Conservation (phyloP, 108 stramenopile genomes). For the Nitzschia palea region DNA sequence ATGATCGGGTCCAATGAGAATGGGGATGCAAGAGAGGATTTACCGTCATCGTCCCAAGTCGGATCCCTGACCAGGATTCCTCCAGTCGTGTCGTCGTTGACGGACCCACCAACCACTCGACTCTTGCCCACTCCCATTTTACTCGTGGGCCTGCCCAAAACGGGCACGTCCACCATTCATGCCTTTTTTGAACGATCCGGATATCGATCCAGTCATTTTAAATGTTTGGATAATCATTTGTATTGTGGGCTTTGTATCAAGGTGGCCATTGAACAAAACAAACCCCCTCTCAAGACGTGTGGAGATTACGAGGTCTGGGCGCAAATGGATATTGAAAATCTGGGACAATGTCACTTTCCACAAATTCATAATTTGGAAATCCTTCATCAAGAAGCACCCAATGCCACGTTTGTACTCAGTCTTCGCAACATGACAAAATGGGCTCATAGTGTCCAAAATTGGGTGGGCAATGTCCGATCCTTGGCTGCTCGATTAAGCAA, state of each 20-base stretch:
- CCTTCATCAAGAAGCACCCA: constrained; percentile 33
- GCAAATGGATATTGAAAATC: constrained; percentile 30
- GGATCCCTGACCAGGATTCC: no score
- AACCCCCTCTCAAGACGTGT: constrained; percentile 16
- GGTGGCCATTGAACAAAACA: neutral
- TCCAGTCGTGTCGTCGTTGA: no score
- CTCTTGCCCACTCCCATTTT: constrained; percentile 11
- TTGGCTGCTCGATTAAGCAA: constrained; percentile 6
- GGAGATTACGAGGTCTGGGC: constrained; percentile 39
- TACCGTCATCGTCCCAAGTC: no score
- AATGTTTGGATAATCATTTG: constrained; percentile 1
- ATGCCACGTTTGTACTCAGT: constrained; percentile 43
- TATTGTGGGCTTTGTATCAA: constrained; percentile 15
- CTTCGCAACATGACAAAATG: constrained; percentile 20
- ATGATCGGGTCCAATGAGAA: no score
- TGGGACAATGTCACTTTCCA: constrained; percentile 19
- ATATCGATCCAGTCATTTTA: constrained; percentile 8
- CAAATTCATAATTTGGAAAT: constrained; percentile 31
- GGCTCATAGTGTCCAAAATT: constrained; percentile 13
- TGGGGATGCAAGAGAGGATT: no score
- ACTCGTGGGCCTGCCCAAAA: constrained; percentile 15
- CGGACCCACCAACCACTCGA: neutral
- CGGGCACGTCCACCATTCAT: constrained; percentile 30
- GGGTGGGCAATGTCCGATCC: constrained; percentile 5
- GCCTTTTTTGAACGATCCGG: constrained; percentile 25